A percentile compares a stretch with the other conserved stretches of the same genome.
These are phyloP conservation scores for Lojkania enalia DNA, from an alignment of 2,329 filamentous ascomycete species.

Conservation along the genomic window DNA sequence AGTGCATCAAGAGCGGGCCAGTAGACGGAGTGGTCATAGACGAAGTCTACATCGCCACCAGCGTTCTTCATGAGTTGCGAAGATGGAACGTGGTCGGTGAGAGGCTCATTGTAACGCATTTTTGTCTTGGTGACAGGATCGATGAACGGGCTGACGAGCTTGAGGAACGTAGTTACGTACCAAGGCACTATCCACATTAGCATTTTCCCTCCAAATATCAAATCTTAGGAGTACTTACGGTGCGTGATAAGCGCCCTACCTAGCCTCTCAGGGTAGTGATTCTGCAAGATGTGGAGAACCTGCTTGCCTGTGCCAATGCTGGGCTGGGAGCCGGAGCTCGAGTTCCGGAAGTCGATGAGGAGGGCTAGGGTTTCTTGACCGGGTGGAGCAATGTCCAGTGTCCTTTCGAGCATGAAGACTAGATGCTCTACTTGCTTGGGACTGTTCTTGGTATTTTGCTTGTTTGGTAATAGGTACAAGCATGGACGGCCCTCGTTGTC, in stretches of 20 bases:
- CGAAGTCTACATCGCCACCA: conserved; percentile 81
- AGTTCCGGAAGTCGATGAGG: conserved; percentile 88
- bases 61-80: conserved; percentile 81
- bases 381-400: conserved; percentile 83
- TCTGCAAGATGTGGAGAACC: conserved; percentile 89
- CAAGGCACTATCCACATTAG: conserved; percentile 84
- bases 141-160: conserved; percentile 93
- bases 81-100: conserved; percentile 77
- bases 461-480: conserved; percentile 84
- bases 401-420: conserved; percentile 92
- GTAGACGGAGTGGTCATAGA: conserved; percentile 86
- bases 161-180: conserved; percentile 93
- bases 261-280: conserved; percentile 91
- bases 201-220: no score
- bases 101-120: conserved; percentile 96
- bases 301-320: conserved; percentile 76
- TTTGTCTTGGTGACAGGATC: conserved; percentile 92
- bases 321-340: conserved; percentile 75
- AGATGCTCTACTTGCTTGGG: conserved; percentile 90
- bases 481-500: conserved; percentile 86
- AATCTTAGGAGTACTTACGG: conserved; percentile 61
- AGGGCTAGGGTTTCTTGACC: conserved; percentile 85
- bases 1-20: conserved; percentile 83
- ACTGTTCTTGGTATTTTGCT: conserved; percentile 87
- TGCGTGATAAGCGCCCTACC: conserved; percentile 90